Conservation (phyloP, 2,329 filamentous ascomycete genomes). For the Aspergillus terreus region DNA sequence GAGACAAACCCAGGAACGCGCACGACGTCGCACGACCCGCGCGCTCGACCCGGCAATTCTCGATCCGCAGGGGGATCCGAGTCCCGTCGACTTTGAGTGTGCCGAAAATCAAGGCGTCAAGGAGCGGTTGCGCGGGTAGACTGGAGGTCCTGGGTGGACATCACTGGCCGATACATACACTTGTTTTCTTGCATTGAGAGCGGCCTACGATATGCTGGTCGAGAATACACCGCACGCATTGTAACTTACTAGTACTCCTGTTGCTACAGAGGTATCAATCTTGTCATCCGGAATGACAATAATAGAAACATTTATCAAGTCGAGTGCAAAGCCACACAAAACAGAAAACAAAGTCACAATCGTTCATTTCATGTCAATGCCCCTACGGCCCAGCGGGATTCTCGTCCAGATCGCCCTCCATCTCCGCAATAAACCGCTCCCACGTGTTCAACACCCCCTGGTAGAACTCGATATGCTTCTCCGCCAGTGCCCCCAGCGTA, state of each 20-base stretch:
- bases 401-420: slow-evolving; percentile 61
- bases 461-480: slow-evolving; percentile 86
- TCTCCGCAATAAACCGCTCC: slow-evolving; percentile 85
- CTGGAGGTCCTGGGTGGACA: background rate
- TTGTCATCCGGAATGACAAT: background rate
- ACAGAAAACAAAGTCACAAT: background rate
- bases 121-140: slow-evolving; percentile 6
- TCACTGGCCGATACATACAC: too few relatives aligned
- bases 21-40: slow-evolving; percentile 17
- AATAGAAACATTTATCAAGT: background rate
- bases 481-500: slow-evolving; percentile 77
- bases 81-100: slow-evolving; percentile 26
- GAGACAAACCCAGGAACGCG: slow-evolving; percentile 20
- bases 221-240: too few relatives aligned
- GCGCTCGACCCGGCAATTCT: slow-evolving; percentile 27
- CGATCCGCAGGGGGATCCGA: slow-evolving; percentile 22
- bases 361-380: slow-evolving; percentile 1
- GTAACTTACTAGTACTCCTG: background rate
- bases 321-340: background rate
- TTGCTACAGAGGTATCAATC: background rate
- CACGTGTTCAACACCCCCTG: slow-evolving; percentile 73
- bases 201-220: too few relatives aligned
- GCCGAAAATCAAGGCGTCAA: slow-evolving; percentile 18
- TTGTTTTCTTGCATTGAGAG: too few relatives aligned
- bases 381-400: slow-evolving; percentile 14